Evolutionary conservation across 129 eudicot genomes (phyloP).

Genomic region (Lactuca saligna): DNA sequence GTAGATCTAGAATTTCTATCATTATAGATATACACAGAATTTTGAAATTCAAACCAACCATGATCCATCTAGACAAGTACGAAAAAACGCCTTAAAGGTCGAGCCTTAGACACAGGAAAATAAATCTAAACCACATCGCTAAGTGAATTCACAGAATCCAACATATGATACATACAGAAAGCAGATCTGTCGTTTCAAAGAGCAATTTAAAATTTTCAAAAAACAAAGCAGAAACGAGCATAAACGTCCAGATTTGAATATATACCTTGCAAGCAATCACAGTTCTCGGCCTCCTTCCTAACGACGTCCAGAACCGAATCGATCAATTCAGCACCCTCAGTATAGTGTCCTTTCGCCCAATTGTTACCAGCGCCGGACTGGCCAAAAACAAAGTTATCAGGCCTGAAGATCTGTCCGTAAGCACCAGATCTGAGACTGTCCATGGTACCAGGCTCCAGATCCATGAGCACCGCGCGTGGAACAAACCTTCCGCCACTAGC

Average conservation of each 20-base stretch:
- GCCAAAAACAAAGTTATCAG: conserved; percentile 58
- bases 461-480: conserved; percentile 69
- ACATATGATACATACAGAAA: not conserved
- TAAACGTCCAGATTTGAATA: not conserved
- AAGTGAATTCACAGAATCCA: not conserved
- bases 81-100: not conserved
- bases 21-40: not conserved
- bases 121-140: not conserved
- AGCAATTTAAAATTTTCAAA: not conserved
- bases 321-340: conserved; percentile 65
- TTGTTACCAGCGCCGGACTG: conserved; percentile 18
- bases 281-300: conserved; percentile 72
- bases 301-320: conserved; percentile 71
- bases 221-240: not conserved
- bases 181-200: not conserved
- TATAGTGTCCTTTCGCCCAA: conserved; percentile 29
- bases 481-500: conserved; percentile 62
- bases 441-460: conserved; percentile 79
- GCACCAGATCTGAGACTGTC: conserved; percentile 68
- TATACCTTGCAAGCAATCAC: conserved; percentile 69
- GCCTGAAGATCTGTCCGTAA: conserved; percentile 62
- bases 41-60: not conserved
- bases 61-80: not conserved
- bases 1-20: conserved; percentile 11
- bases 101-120: not conserved